Base-by-base conservation (phyloP, 345 rosid genomes). In the Lenwebbia sp. region DNA sequence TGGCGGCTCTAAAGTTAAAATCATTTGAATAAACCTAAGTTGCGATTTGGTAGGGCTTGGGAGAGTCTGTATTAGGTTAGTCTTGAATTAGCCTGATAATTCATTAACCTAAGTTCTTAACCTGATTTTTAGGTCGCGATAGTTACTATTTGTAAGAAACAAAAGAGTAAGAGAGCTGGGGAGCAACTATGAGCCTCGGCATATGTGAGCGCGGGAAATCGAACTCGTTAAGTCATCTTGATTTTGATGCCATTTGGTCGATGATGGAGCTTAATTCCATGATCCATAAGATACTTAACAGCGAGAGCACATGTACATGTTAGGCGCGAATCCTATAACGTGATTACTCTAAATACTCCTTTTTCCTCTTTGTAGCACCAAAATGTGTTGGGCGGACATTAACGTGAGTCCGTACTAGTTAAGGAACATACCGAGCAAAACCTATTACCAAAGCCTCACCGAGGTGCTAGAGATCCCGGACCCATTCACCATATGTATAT, bases 301-400 rank as follows among this genome's bases (percentile, higher is more conserved):
- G 44, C 23, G 14, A 28, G 76, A 65, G 76, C 44, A 33, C 25
- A 21, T 65, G 44, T 4, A 17, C 17, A 33, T 37, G 44, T 33
- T 10, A 7, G 13, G 76, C 17, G 23, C 23, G 3, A 65, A 37
- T 65, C 23, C 44, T 30, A 0, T 19, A 19, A 28, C 6, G 21
- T 10, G 40, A 10, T 58, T n/a, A 6, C 55, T 19, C 3, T 15
- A 53, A 6, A 0, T 30, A 0, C 13, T 17, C 25, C 7, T 30
- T 62, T 65, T 17, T 9, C 0, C 76, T 7, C 76, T 17, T 1
- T 2, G 13, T 17, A 21, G 44, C 9, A 33, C 12, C 23, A 17
- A 33, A 3, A 33, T 33, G 3, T 33, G n/a, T 0, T 4, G 41
- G 5, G 6, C 1, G 19, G 21, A 7, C 56, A 54, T 7, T 4